These are phyloP conservation scores for Arabidopsis lyrata DNA, from an alignment of 441 rosid genomes.

Conservation along the genomic window DNA sequence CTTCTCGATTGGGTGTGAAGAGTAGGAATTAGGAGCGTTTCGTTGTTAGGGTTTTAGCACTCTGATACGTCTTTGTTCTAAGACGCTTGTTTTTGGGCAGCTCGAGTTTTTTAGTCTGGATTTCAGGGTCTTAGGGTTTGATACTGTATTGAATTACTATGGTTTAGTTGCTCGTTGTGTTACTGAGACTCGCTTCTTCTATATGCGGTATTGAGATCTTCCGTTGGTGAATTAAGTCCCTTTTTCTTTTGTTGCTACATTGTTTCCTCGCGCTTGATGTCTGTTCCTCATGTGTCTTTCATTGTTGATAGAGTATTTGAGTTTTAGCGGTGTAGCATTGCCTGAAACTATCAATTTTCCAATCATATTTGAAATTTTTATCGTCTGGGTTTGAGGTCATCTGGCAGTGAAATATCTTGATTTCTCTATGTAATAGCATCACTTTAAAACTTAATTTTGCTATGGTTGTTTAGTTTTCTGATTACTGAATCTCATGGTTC, in stretches of 20 bases:
- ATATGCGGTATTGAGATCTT: slow-evolving; percentile 1
- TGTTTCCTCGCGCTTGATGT: neutral
- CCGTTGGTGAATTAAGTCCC: neutral
- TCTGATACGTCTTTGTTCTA: neutral
- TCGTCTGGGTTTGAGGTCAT: slow-evolving; percentile 9
- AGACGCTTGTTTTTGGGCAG: neutral
- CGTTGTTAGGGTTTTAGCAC: slow-evolving; percentile 40
- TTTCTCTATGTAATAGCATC: slow-evolving; percentile 3
- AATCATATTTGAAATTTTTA: neutral
- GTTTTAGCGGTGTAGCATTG: slow-evolving; percentile 4
- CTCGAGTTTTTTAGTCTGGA: slow-evolving; percentile 11
- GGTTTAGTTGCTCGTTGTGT: slow-evolving; percentile 20
- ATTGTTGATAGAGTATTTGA: slow-evolving; percentile 15
- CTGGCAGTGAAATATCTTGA: slow-evolving; percentile 2
- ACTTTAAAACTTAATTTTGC: neutral
- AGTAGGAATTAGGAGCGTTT: slow-evolving; percentile 16
- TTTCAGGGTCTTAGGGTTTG: slow-evolving; percentile 32
- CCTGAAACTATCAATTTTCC: neutral
- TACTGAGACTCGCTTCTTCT: slow-evolving; percentile 6
- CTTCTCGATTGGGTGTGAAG: slow-evolving; percentile 32
- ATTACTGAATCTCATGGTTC: neutral
- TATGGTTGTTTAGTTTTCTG: neutral
- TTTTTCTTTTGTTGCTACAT: neutral
- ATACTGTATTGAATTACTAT: slow-evolving; percentile 15
- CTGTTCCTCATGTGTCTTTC: neutral